A percentile compares a stretch with the other conserved stretches of the same genome.
phyloP scores from a whole-genome alignment of 2,329 filamentous ascomycete species.

The Sporothrix brunneoviolacea region DNA sequence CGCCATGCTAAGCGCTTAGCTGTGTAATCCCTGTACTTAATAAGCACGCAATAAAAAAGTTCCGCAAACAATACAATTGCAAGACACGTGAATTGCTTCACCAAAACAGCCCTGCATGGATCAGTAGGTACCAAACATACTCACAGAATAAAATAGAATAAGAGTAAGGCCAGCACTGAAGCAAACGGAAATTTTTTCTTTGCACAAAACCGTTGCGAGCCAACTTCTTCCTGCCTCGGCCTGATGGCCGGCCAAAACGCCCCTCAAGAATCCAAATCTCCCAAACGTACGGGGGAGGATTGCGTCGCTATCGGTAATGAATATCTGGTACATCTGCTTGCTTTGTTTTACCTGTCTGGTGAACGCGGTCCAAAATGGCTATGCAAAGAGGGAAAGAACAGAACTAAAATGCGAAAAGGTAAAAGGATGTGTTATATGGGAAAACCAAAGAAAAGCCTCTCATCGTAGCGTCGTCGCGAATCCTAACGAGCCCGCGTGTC shows the following conservation, averaged over 20 bases:
- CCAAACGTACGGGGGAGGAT: too few relatives aligned
- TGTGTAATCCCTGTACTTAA: too few relatives aligned
- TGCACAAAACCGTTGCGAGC: too few relatives aligned
- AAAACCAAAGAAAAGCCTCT: neutral
- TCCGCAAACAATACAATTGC: too few relatives aligned
- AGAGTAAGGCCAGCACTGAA: too few relatives aligned
- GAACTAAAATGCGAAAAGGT: neutral
- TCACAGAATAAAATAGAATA: too few relatives aligned
- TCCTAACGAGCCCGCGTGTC: neutral
- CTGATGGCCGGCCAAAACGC: neutral
- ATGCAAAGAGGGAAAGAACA: neutral
- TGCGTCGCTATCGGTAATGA: neutral
- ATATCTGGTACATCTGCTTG: neutral
- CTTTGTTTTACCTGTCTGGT: neutral
- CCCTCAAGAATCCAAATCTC: neutral
- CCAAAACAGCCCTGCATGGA: too few relatives aligned
- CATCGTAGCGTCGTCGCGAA: neutral
- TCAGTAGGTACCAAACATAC: too few relatives aligned
- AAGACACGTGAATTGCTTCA: neutral
- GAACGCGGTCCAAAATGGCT: neutral
- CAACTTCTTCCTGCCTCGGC: neutral
- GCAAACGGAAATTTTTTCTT: too few relatives aligned
- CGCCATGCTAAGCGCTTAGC: too few relatives aligned
- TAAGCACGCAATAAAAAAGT: too few relatives aligned
- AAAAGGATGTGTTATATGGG: neutral